Evolutionary conservation across 108 stramenopile genomes (phyloP).

Genomic region (Pseudonitzschia multiseries): DNA sequence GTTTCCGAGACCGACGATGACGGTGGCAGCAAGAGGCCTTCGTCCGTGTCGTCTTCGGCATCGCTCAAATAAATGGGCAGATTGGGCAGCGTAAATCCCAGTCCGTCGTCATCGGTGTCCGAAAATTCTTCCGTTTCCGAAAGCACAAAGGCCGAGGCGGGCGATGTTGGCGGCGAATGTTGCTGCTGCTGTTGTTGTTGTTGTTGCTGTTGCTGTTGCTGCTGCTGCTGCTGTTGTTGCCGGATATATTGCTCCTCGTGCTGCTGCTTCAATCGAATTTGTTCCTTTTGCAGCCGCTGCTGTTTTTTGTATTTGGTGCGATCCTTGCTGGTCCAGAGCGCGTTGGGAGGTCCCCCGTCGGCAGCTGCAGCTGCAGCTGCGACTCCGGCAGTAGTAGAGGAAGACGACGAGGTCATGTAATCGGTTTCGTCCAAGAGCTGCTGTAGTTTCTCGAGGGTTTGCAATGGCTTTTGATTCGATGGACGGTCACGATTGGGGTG

Average conservation of each 20-base stretch:
- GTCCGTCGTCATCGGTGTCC: slow-evolving; percentile 62
- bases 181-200: slow-evolving; percentile 44
- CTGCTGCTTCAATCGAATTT: slow-evolving; percentile 14
- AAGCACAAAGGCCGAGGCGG: slow-evolving; percentile 26
- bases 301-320: slow-evolving; percentile 67
- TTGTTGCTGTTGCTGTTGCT: slow-evolving; percentile 32
- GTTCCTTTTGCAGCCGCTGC: slow-evolving; percentile 18
- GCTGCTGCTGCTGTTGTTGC: slow-evolving; percentile 44
- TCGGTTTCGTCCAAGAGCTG: slow-evolving; percentile 86
- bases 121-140: slow-evolving; percentile 55
- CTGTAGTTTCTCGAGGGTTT: slow-evolving; percentile 76
- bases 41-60: slow-evolving; percentile 46
- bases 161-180: slow-evolving; percentile 20
- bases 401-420: slow-evolving; percentile 58
- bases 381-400: not conserved
- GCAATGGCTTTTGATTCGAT: slow-evolving; percentile 48
- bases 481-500: not conserved
- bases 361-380: not conserved
- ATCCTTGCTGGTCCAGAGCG: slow-evolving; percentile 84
- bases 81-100: slow-evolving; percentile 80
- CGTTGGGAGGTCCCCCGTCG: not conserved
- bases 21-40: not conserved
- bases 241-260: slow-evolving; percentile 17
- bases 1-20: not conserved
- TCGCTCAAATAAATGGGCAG: slow-evolving; percentile 84